Conservation (phyloP, 257 asterid species). For the Sherardia arvensis region DNA sequence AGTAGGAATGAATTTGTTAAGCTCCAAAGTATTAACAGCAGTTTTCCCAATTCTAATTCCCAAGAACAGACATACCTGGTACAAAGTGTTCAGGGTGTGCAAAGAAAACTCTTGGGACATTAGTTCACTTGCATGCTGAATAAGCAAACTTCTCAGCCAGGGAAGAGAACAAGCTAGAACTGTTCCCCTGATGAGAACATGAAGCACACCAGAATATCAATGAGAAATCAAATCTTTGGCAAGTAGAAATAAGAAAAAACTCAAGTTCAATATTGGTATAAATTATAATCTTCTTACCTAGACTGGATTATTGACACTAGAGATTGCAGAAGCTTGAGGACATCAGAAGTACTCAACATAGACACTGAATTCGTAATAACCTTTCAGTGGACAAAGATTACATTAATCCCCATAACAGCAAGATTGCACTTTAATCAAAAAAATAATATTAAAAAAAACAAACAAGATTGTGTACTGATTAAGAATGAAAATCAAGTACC, state of each 20-base stretch:
- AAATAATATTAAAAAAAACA: too few species aligned
- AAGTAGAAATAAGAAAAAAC: background rate
- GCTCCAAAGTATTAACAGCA: background rate
- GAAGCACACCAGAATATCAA: constrained; percentile 2
- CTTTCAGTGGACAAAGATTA: constrained; percentile 32
- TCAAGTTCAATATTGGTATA: background rate
- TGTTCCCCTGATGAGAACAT: constrained; percentile 55
- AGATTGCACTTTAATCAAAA: background rate
- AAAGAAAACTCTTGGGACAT: constrained; percentile 90
- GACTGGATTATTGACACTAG: constrained; percentile 59
- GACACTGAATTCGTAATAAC: constrained; percentile 67
- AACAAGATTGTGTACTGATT: background rate
- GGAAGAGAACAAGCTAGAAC: constrained; percentile 88
- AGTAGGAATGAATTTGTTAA: background rate
- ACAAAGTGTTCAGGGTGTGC: constrained; percentile 62
- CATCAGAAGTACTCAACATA: constrained; percentile 70
- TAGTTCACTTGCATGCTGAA: constrained; percentile 76
- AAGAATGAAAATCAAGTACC: constrained; percentile 30
- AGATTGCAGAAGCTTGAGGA: constrained; percentile 63
- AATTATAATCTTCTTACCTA: constrained; percentile 36
- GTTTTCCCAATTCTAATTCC: background rate
- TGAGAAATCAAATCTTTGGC: background rate
- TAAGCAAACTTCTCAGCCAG: constrained; percentile 77
- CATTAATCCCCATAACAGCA: background rate
- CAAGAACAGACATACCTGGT: constrained; percentile 66